Conservation (phyloP, 1,284 basidiomycete genomes). For the Leccinum griseonigrum region DNA sequence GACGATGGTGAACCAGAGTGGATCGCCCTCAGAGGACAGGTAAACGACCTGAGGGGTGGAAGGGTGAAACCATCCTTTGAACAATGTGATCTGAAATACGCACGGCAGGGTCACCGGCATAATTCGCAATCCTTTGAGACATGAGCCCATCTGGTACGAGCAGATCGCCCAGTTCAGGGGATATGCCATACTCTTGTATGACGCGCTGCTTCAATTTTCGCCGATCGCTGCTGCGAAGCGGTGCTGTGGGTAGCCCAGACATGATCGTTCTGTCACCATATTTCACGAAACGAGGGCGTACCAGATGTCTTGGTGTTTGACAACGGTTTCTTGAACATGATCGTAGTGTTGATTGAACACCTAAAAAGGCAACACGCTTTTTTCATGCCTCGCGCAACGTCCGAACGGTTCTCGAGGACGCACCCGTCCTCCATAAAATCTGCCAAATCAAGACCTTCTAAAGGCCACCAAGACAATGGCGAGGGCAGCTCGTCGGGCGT, state of each 20-base stretch:
- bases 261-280: not conserved
- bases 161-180: constrained; percentile 53
- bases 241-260: constrained; percentile 40
- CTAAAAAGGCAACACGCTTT: constrained; percentile 12
- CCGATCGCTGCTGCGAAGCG: constrained; percentile 66
- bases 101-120: constrained; percentile 63
- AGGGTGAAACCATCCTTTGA: not conserved
- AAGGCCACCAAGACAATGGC: constrained; percentile 37
- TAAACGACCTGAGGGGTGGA: constrained; percentile 49
- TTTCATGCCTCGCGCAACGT: constrained; percentile 90
- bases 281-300: constrained; percentile 10
- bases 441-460: constrained; percentile 29
- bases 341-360: not conserved
- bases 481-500: constrained; percentile 45
- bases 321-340: constrained; percentile 76
- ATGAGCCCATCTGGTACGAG: constrained; percentile 71
- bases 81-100: constrained; percentile 22
- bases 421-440: constrained; percentile 74
- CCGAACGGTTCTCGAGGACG: constrained; percentile 73
- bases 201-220: constrained; percentile 65
- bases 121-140: constrained; percentile 62
- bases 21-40: constrained; percentile 67
- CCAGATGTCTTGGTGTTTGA: constrained; percentile 65
- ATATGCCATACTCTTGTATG: constrained; percentile 43
- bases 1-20: constrained; percentile 80